A percentile compares a stretch with the other conserved stretches of the same genome.
These are phyloP conservation scores for Phytomonas sp. DNA, from an alignment of 208 protist genomes.

Conservation along the genomic window DNA sequence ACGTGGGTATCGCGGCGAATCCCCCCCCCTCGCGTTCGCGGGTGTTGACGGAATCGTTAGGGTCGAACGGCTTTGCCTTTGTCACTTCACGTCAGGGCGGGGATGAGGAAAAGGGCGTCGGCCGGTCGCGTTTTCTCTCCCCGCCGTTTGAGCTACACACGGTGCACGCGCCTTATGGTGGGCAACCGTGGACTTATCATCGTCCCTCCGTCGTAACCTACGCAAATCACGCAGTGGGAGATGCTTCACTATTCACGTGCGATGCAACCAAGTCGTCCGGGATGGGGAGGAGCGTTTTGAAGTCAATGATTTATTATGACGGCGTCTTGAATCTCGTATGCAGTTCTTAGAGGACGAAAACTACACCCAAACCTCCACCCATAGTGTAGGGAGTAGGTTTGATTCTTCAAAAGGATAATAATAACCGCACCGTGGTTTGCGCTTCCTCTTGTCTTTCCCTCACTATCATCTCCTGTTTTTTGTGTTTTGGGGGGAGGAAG, in stretches of 20 bases:
- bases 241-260: not conserved
- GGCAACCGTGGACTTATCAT: not conserved
- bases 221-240: not conserved
- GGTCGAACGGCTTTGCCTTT: not conserved
- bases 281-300: not conserved
- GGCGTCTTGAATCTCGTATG: not conserved
- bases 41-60: not conserved
- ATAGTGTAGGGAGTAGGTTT: not conserved
- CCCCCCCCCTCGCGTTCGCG: not conserved
- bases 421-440: not conserved
- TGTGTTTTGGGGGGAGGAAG: not conserved
- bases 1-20: not conserved
- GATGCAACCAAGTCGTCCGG: not conserved
- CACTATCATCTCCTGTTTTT: not conserved
- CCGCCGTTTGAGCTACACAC: not conserved
- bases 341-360: not conserved
- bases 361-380: not conserved
- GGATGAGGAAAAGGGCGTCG: not conserved
- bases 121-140: not conserved
- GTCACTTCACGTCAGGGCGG: not conserved
- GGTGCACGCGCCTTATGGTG: not conserved
- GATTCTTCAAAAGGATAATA: not conserved
- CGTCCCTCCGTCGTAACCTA: not conserved
- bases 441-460: not conserved
- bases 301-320: not conserved